Evolutionary conservation across 1,284 basidiomycete genomes (phyloP).

Genomic region (Cryptococcus sp.): DNA sequence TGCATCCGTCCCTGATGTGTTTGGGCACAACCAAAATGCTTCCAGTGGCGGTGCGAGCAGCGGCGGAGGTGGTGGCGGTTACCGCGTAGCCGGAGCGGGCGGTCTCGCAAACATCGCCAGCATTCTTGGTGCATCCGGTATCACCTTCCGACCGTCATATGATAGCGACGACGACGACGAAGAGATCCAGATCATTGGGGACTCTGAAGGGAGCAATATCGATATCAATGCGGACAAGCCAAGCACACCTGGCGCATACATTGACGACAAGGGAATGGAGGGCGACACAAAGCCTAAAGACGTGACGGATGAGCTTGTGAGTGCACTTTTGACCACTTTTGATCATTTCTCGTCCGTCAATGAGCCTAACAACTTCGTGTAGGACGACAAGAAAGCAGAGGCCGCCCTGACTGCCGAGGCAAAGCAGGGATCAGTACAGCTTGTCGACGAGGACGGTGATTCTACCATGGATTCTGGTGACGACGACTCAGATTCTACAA

Average conservation of each 20-base stretch:
- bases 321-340: constrained; percentile 4
- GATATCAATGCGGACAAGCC: constrained; percentile 13
- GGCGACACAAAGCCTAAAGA: constrained; percentile 28
- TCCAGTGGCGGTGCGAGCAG: constrained; percentile 16
- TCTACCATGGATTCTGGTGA: constrained; percentile 61
- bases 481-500: constrained; percentile 60
- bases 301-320: constrained; percentile 31
- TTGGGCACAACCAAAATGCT: constrained; percentile 33
- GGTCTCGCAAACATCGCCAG: constrained; percentile 50
- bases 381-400: constrained; percentile 16
- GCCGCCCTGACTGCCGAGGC: constrained; percentile 12
- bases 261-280: constrained; percentile 30
- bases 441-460: constrained; percentile 56
- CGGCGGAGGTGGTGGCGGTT: constrained; percentile 30
- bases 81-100: constrained; percentile 43
- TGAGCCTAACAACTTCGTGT: neutral
- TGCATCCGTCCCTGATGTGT: constrained; percentile 52
- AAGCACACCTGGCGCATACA: constrained; percentile 7
- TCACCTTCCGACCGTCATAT: constrained; percentile 42
- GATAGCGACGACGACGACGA: constrained; percentile 45
- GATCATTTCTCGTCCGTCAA: neutral
- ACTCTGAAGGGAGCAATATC: constrained; percentile 9
- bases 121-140: constrained; percentile 48
- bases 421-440: constrained; percentile 29
- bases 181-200: constrained; percentile 32